Evolutionary conservation across 2,329 filamentous ascomycete species (phyloP), one percentile per base, ranked within the genome.

Genomic region (Fusarium piperis): DNA sequence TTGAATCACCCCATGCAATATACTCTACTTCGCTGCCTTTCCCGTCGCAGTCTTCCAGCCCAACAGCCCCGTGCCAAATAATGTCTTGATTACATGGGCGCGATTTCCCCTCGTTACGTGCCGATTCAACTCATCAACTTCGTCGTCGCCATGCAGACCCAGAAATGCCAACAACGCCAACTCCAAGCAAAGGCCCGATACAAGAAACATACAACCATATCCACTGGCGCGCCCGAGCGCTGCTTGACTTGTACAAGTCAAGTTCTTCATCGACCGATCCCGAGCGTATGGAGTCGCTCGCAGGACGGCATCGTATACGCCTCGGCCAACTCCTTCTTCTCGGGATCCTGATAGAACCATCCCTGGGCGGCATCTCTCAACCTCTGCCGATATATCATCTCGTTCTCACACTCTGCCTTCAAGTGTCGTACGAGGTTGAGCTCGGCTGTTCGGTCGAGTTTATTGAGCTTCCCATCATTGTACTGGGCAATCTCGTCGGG

Each of bases 291-390:
- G 67, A 91, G 79, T 69, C 87, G 82, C 67, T 85, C 80, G 77
- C 89, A 91, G 61, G 84, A 84, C 16, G 83, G 83, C 84, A 85
- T 86, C 67, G 84, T 82, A 68, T 83, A 87, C 18, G 81, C 80
- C 35, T 86, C 81, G 32, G 95, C 95, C 65, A 89, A 81, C 68
- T 91, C 88, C 89, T 97, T 89, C 85, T 94, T 94, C 69, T 91
- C 91, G 59, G 90, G 86, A 77, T 98, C 94, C 62, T 91, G 89
- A 80, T 90, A 94, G 78, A 97, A 94, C 92, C 94, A 97, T 4
- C 95, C 95, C 75, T 93, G 90, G 0, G 95, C 94, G 53, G 93
- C 91, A 71, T 97, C 90, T 69, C 91, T 85, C 81, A 94, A 85
- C 71, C 90, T 86, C 78, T 90, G 87, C 80, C 91, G 88, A 58